Base-by-base conservation (phyloP, 345 rosid species). In the Pistacia vera region DNA sequence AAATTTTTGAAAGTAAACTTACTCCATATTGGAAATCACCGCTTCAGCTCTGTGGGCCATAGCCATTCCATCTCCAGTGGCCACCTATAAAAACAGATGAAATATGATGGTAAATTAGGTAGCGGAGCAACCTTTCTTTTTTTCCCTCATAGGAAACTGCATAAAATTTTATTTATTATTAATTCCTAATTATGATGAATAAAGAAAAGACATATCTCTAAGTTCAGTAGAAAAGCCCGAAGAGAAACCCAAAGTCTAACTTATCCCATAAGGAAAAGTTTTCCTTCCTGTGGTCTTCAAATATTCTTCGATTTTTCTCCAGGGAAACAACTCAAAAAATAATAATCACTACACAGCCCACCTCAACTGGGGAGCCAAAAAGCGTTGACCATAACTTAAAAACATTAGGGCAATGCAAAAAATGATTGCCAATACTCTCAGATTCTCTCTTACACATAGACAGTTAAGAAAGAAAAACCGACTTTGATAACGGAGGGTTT, bases 11-110 rank as follows among this genome's bases (percentile, higher is more conserved):
- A 20, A 48, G 46, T 71, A 75, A 54, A 89, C 98, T 86, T 88
- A 93, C 99, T 96, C 98, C 98, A 96, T 96, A 75, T 96, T 96
- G 61, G 97, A 96, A 78, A 93, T 89, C 78, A 93, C 98, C 72
- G 99, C 95, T 87, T 92, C 90, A 74, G 98, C 98, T 79, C 99
- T 83, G 79, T 89, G 98, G 59, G 99, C 93, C 97, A 96, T 93
- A 46, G 99, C 97, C 79, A 90, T 91, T 66, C 99, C 99, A 89
- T 93, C 99, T 72, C 99, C 97, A 41, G 97, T 96, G 25, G 98
- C 99, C 58, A 96, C 98, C 99, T 96, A 79, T 33, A n/a, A 57
- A 63, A 81, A 60, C 17, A 74, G 18, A 48, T 13, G 68, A 33
- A 22, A 81, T 51, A 58, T 60, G 63, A 36, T 22, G 73, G 63